phyloP scores from a whole-genome alignment of 345 rosid genomes.

The Trapa incisa region DNA sequence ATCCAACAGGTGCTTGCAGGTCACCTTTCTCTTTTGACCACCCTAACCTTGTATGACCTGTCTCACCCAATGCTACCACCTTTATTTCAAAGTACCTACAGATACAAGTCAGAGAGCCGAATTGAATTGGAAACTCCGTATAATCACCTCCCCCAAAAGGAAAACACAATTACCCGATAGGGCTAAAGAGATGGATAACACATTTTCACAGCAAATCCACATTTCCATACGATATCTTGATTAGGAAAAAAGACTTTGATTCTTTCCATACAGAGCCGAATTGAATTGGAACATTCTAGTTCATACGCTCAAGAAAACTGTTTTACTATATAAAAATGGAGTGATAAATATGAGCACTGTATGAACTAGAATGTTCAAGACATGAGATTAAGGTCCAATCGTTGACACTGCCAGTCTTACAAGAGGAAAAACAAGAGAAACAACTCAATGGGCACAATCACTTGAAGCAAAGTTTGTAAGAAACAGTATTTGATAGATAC shows the following conservation, averaged over 20 bases:
- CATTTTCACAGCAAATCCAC: background rate
- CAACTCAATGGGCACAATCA: background rate
- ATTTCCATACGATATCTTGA: background rate
- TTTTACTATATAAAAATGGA: background rate
- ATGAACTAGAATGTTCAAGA: background rate
- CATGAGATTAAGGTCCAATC: background rate
- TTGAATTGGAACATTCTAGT: too few relatives aligned
- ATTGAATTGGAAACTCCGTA: background rate
- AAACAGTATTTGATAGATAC: background rate
- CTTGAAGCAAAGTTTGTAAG: background rate
- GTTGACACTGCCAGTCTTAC: background rate
- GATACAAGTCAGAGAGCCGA: background rate
- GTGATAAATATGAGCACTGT: background rate
- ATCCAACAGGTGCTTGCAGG: conserved; percentile 94
- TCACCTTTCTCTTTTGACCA: conserved; percentile 97
- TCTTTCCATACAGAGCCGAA: too few relatives aligned
- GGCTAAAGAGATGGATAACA: background rate
- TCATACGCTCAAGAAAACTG: background rate
- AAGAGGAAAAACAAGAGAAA: background rate
- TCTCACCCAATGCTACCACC: conserved; percentile 64
- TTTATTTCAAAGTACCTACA: conserved; percentile 60
- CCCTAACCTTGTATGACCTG: conserved; percentile 89
- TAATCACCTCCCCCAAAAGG: background rate
- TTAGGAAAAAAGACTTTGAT: background rate
- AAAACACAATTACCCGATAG: background rate